phyloP scores from a whole-genome alignment of 2,329 filamentous ascomycete species.

The Cercospora brassicicola region DNA sequence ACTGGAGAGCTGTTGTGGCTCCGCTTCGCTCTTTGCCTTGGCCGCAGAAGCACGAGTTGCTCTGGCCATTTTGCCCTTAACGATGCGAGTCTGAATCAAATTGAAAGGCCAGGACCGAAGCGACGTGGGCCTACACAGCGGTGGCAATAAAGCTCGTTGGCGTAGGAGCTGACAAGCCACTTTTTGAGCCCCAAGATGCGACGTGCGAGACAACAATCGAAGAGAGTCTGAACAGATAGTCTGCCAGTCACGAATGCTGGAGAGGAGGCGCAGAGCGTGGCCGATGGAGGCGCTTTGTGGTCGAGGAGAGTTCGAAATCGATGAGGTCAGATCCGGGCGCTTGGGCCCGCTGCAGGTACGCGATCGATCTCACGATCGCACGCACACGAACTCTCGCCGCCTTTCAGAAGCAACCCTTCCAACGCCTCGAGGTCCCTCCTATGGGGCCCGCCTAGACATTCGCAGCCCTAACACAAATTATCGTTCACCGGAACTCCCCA shows the following conservation, averaged over 20 bases:
- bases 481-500: not conserved
- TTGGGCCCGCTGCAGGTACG: slow-evolving; percentile 2
- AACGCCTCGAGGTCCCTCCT: not conserved
- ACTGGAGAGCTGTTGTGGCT: slow-evolving; percentile 46
- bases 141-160: not conserved
- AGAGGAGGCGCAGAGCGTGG: not conserved
- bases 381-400: not conserved
- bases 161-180: not conserved
- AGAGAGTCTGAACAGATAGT: not conserved
- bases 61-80: slow-evolving; percentile 26
- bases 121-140: not conserved
- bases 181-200: not conserved
- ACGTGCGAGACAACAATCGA: not conserved
- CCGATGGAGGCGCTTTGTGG: not conserved
- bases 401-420: not conserved
- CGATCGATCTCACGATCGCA: not conserved
- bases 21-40: slow-evolving; percentile 19
- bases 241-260: not conserved
- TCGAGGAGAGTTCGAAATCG: slow-evolving; percentile 1
- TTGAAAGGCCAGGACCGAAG: not conserved
- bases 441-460: not conserved
- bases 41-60: slow-evolving; percentile 31
- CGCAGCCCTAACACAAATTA: not conserved
- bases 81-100: too few relatives aligned
- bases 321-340: slow-evolving; percentile 3